Conservation (phyloP, 225 moss, liverwort and hornwort genomes). For the Polytrichum formosum region DNA sequence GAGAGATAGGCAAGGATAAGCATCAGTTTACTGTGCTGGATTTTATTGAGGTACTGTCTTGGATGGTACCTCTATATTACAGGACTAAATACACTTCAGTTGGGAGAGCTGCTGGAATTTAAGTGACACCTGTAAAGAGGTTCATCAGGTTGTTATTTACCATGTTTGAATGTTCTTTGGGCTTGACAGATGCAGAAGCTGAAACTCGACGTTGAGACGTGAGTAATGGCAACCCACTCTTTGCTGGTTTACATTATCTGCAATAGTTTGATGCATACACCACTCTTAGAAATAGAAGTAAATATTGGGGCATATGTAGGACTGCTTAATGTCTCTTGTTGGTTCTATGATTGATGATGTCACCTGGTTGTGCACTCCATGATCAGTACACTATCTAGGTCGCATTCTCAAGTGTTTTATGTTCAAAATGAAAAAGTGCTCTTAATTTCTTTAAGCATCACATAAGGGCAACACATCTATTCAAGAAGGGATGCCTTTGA, state of each 20-base stretch:
- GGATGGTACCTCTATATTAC: background rate
- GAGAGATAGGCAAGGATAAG: too few relatives aligned
- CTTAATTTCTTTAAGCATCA: too few relatives aligned
- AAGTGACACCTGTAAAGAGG: background rate
- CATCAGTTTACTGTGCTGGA: too few relatives aligned
- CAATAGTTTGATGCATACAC: slow-evolving; percentile 7
- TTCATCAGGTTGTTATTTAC: background rate
- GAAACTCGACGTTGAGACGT: slow-evolving; percentile 94
- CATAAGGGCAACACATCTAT: too few relatives aligned
- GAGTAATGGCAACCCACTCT: slow-evolving; percentile 23
- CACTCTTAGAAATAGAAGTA: too few relatives aligned
- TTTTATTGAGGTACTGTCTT: too few relatives aligned
- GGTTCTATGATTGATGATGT: background rate
- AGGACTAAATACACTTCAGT: background rate
- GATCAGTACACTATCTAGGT: too few relatives aligned
- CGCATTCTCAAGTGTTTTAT: too few relatives aligned
- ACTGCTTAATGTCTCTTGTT: background rate
- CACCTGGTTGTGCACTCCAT: background rate
- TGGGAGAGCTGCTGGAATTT: background rate
- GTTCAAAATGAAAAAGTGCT: too few relatives aligned
- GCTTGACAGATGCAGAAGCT: slow-evolving; percentile 82
- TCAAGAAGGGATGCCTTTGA: too few relatives aligned
- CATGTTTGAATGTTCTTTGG: slow-evolving; percentile 12
- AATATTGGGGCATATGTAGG: too few relatives aligned
- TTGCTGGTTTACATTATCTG: background rate